Conservation (phyloP, 306 rosid genomes). For the Trichosanthes cucumerina region DNA sequence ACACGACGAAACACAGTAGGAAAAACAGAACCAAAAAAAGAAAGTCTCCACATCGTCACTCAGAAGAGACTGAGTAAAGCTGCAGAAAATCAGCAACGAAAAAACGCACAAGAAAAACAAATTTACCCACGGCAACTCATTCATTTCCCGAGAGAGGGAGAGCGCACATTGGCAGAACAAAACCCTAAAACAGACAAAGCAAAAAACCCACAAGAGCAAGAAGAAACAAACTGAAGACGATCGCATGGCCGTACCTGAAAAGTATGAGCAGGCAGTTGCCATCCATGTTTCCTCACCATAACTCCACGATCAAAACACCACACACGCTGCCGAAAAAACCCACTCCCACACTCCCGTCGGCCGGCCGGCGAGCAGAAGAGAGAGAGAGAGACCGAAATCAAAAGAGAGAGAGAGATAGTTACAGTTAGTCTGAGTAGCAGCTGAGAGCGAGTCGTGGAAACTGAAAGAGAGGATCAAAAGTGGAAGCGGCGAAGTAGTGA, state of each 20-base stretch:
- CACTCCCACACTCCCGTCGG: conserved; percentile 7
- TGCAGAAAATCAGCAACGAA: background rate
- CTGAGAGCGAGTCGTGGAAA: background rate
- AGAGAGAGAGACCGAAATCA: background rate
- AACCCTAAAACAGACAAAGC: background rate
- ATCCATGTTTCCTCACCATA: conserved; percentile 95
- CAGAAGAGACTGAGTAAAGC: background rate
- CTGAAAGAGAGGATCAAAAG: background rate
- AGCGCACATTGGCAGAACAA: background rate
- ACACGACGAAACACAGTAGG: background rate
- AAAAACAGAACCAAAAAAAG: background rate
- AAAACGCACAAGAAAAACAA: background rate
- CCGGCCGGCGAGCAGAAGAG: conserved; percentile 8
- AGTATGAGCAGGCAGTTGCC: conserved; percentile 98
- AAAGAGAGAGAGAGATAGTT: background rate
- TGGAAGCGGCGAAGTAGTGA: conserved; percentile 8
- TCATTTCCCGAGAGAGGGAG: background rate
- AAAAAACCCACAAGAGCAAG: background rate
- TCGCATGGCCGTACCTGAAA: conserved; percentile 51
- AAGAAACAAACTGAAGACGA: background rate
- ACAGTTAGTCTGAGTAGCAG: background rate
- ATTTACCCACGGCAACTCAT: background rate
- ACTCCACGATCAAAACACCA: conserved; percentile 20
- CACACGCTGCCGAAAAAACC: conserved; percentile 9
- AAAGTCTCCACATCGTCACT: background rate